Conservation (phyloP, 352 stramenopile species). For the Pythium dissimile region DNA sequence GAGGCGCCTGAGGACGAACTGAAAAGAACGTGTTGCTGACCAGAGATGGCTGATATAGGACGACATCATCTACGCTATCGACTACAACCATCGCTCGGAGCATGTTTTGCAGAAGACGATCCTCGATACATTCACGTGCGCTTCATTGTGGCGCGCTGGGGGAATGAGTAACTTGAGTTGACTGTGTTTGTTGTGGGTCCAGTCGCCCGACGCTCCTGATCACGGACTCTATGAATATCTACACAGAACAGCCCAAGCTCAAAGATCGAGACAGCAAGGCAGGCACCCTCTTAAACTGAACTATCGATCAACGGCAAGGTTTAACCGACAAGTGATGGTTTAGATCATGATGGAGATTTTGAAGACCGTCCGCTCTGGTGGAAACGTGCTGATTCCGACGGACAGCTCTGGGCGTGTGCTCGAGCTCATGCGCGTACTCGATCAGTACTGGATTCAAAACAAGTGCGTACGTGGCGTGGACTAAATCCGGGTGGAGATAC, state of each 20-base stretch:
- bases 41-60: slow-evolving; percentile 44
- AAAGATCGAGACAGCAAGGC: slow-evolving; percentile 87
- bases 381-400: slow-evolving; percentile 94
- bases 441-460: slow-evolving; percentile 95
- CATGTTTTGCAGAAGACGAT: slow-evolving; percentile 93
- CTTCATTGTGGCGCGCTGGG: background rate
- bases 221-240: slow-evolving; percentile 87
- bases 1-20: background rate
- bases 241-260: slow-evolving; percentile 83
- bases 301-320: too few relatives aligned
- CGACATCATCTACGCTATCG: slow-evolving; percentile 91
- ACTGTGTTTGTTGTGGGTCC: slow-evolving; percentile 8
- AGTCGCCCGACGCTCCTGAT: slow-evolving; percentile 85
- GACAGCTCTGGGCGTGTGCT: slow-evolving; percentile 94
- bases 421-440: slow-evolving; percentile 93
- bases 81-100: slow-evolving; percentile 95
- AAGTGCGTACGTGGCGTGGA: slow-evolving; percentile 53
- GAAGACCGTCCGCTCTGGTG: slow-evolving; percentile 89
- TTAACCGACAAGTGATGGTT: background rate
- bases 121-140: slow-evolving; percentile 90
- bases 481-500: background rate
- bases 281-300: background rate
- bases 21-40: background rate
- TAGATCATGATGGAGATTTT: slow-evolving; percentile 93
- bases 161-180: background rate